These are phyloP conservation scores for Reutealis trisperma DNA, from an alignment of 345 rosid genomes.

Conservation along the genomic window DNA sequence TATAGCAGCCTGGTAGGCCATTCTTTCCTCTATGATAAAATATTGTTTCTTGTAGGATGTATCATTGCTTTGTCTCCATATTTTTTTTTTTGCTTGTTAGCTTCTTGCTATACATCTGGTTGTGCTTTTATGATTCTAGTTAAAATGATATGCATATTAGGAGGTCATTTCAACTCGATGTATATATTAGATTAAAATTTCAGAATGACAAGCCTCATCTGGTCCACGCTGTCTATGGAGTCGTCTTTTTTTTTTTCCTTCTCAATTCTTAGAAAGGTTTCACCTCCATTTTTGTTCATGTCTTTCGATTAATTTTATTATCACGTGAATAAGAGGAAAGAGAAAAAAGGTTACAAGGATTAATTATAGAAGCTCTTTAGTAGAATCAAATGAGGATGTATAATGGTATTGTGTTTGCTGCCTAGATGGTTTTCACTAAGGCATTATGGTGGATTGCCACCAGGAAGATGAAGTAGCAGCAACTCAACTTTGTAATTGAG, in stretches of 20 bases:
- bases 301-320: background rate
- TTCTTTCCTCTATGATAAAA: slow-evolving; percentile 2
- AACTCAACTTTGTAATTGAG: background rate
- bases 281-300: background rate
- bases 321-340: background rate
- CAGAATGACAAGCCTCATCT: background rate
- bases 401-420: background rate
- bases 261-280: background rate
- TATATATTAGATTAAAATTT: background rate
- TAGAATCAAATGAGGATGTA: background rate
- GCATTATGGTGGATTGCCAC: background rate
- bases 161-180: background rate
- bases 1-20: slow-evolving; percentile 64
- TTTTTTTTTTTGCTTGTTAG: background rate
- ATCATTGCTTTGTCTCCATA: background rate
- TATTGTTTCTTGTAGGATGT: background rate
- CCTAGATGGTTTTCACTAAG: background rate
- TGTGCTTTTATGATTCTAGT: background rate
- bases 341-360: background rate
- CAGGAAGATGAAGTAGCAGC: background rate
- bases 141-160: background rate
- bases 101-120: no score
- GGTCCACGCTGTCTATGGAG: background rate
- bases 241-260: background rate
- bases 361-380: background rate